Conservation (phyloP, 2,329 filamentous ascomycete species). For the Fusarium transvaalense region DNA sequence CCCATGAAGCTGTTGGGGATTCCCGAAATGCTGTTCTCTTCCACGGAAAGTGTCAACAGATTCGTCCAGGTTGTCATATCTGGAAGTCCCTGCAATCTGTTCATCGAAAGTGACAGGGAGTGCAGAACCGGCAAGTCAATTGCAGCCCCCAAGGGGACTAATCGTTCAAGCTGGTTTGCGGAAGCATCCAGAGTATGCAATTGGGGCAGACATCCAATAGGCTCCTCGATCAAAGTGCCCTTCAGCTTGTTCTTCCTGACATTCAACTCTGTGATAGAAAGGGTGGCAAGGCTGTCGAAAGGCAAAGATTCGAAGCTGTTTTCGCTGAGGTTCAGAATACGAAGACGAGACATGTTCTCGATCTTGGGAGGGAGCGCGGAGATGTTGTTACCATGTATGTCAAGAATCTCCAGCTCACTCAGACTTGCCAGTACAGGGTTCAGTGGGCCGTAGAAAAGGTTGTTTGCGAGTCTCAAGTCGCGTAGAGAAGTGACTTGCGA, state of each 20-base stretch:
- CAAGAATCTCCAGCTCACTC: slow-evolving; percentile 79
- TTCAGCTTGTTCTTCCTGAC: slow-evolving; percentile 83
- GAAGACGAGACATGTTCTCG: slow-evolving; percentile 75
- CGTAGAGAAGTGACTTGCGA: slow-evolving; percentile 78
- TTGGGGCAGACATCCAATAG: slow-evolving; percentile 68
- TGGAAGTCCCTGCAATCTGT: slow-evolving; percentile 80
- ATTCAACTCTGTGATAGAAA: slow-evolving; percentile 80
- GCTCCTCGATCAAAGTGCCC: slow-evolving; percentile 76
- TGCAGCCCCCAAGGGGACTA: slow-evolving; percentile 58
- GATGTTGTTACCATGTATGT: slow-evolving; percentile 84
- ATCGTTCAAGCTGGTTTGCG: slow-evolving; percentile 75
- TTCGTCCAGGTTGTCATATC: slow-evolving; percentile 79
- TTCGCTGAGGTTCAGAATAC: slow-evolving; percentile 81
- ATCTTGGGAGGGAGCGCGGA: slow-evolving; percentile 76
- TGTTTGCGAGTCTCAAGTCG: slow-evolving; percentile 85
- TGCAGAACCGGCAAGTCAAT: slow-evolving; percentile 79
- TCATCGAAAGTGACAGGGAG: slow-evolving; percentile 81
- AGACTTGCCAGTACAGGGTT: slow-evolving; percentile 73
- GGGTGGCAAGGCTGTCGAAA: slow-evolving; percentile 73
- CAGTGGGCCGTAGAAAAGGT: slow-evolving; percentile 77
- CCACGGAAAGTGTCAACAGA: slow-evolving; percentile 78
- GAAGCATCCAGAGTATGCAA: slow-evolving; percentile 84
- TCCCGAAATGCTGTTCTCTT: slow-evolving; percentile 82
- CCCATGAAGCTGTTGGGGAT: slow-evolving; percentile 82
- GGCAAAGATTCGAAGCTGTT: slow-evolving; percentile 81